Evolutionary conservation across 2,329 filamentous ascomycete genomes (phyloP).

Genomic region (Rhexocercosporidium sp.): DNA sequence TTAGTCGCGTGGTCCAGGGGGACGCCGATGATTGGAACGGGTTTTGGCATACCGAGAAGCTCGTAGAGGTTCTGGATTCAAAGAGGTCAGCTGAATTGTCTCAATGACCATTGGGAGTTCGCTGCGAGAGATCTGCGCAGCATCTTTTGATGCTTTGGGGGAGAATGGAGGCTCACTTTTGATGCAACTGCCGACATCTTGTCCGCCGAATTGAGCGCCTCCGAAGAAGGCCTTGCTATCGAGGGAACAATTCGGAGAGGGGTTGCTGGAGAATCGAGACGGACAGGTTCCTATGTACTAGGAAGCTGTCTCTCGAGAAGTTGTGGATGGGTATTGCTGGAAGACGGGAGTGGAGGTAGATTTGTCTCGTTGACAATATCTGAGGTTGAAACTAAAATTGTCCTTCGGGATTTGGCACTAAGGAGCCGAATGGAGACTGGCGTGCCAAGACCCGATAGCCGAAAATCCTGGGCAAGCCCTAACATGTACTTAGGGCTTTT

Average conservation of each 20-base stretch:
- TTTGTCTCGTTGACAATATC: conserved; percentile 1
- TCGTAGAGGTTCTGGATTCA: conserved; percentile 87
- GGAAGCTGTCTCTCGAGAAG: conserved; percentile 46
- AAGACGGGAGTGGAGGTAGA: conserved; percentile 19
- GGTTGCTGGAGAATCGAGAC: conserved; percentile 39
- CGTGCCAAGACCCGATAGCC: neutral
- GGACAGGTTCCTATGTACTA: conserved; percentile 44
- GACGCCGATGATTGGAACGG: conserved; percentile 23
- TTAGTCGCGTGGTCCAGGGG: conserved; percentile 39
- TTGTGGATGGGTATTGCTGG: conserved; percentile 18
- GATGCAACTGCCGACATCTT: conserved; percentile 47
- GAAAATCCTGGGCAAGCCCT: too few species aligned
- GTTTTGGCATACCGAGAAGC: conserved; percentile 81
- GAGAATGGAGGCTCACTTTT: conserved; percentile 31
- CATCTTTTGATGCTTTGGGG: conserved; percentile 22
- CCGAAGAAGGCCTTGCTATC: conserved; percentile 46
- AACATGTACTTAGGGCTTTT: too few species aligned
- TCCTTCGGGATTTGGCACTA: conserved; percentile 4
- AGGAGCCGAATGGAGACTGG: neutral
- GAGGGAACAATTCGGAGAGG: conserved; percentile 44
- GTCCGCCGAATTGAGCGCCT: conserved; percentile 45
- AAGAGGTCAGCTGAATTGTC: conserved; percentile 45
- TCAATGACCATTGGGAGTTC: conserved; percentile 25
- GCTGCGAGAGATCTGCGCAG: conserved; percentile 18
- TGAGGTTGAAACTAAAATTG: conserved; percentile 12